Percentiles rank a stretch among this genome's conserved stretches.
These are phyloP conservation scores for Ceratobasidium sp. DNA, from an alignment of 1,284 basidiomycete genomes.

Conservation along the genomic window DNA sequence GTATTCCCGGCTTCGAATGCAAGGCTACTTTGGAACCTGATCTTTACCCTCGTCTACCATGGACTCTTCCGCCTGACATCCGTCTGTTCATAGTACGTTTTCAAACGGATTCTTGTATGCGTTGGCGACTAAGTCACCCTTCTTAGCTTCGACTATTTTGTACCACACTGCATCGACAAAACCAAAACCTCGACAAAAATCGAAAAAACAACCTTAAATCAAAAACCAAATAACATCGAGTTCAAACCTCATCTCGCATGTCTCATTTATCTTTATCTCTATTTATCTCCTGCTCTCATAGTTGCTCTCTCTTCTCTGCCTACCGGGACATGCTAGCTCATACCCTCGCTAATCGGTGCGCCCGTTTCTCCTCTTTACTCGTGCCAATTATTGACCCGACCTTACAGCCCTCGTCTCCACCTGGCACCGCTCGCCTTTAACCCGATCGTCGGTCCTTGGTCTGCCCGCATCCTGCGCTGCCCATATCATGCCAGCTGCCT, in stretches of 20 bases:
- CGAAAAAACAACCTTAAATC: too few relatives aligned
- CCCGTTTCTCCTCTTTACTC: neutral
- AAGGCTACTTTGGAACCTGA: too few relatives aligned
- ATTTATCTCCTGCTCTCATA: neutral
- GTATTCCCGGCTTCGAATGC: too few relatives aligned
- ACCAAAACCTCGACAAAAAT: too few relatives aligned
- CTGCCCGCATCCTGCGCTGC: neutral
- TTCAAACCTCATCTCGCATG: neutral
- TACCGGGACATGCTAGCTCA: neutral
- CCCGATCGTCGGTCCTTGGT: neutral
- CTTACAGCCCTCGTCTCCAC: conserved; percentile 8
- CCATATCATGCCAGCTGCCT: neutral
- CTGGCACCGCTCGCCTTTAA: neutral
- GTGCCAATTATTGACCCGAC: neutral
- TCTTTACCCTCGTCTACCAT: too few relatives aligned
- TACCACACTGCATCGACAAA: too few relatives aligned
- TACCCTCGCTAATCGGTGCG: neutral
- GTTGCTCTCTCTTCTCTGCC: neutral
- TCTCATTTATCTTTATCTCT: neutral
- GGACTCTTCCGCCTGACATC: too few relatives aligned
- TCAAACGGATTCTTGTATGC: too few relatives aligned
- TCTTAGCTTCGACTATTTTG: too few relatives aligned
- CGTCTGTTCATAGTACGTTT: too few relatives aligned
- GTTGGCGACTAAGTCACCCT: too few relatives aligned
- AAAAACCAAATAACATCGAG: too few relatives aligned